These are phyloP conservation scores for Juglanconis juglandina DNA, from an alignment of 2,329 filamentous ascomycete species.

Conservation along the genomic window DNA sequence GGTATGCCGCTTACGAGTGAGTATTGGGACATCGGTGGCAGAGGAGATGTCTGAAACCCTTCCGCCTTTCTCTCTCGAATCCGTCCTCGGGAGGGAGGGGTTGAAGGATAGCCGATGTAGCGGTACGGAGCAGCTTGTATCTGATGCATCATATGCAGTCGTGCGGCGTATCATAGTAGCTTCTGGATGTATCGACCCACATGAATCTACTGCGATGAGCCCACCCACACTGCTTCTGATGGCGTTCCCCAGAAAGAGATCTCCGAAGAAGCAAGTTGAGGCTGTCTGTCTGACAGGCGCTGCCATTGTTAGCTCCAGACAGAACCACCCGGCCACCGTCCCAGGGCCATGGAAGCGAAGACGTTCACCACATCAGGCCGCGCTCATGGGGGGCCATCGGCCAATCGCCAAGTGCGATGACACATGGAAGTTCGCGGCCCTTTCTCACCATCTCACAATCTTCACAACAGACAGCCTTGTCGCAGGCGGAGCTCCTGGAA, in stretches of 20 bases:
- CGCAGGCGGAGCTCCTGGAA: too few relatives aligned
- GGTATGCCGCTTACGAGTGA: background rate
- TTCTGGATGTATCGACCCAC: background rate
- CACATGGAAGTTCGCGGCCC: too few relatives aligned
- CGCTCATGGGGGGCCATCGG: background rate
- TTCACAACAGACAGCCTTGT: too few relatives aligned
- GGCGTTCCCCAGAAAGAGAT: background rate
- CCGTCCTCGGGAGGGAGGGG: background rate
- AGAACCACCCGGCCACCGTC: background rate
- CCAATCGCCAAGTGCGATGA: too few relatives aligned
- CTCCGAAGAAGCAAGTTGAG: background rate
- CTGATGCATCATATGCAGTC: conserved; percentile 4
- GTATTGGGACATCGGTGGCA: background rate
- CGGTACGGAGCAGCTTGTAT: background rate
- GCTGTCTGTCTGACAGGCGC: background rate
- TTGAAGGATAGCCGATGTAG: background rate
- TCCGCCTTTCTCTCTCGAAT: background rate
- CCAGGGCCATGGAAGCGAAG: background rate
- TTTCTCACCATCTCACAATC: too few relatives aligned
- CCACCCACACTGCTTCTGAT: background rate
- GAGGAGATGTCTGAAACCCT: background rate
- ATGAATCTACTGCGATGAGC: background rate
- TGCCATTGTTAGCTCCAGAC: background rate
- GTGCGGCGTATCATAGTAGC: background rate
- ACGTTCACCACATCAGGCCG: background rate